phyloP scores from a whole-genome alignment of 495 filamentous ascomycete species.

The Daldinia grandis region DNA sequence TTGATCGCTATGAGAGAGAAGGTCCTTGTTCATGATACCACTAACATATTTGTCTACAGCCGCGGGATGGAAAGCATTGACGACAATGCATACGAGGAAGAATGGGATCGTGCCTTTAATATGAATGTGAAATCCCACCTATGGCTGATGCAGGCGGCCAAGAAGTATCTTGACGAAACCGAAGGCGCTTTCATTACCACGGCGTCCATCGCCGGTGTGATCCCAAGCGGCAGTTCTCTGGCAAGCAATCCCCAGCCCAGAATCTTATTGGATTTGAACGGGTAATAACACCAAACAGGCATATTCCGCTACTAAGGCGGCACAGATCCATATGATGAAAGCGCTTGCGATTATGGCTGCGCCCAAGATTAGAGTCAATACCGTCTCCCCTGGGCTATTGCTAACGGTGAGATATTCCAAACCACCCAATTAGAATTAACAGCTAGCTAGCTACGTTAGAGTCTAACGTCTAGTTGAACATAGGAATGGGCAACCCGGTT shows the following conservation, averaged over 20 bases:
- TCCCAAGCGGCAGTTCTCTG: conserved; percentile 59
- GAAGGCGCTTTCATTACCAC: conserved; percentile 64
- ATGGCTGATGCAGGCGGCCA: conserved; percentile 61
- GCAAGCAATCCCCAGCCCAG: conserved; percentile 29
- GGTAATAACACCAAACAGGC: conserved; percentile 40
- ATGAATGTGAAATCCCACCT: conserved; percentile 68
- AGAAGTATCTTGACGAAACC: conserved; percentile 55
- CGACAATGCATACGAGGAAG: conserved; percentile 63
- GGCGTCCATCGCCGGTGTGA: conserved; percentile 62
- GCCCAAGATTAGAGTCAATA: conserved; percentile 63
- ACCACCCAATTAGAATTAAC: neutral
- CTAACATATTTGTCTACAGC: conserved; percentile 14
- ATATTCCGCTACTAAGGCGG: conserved; percentile 64
- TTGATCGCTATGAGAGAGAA: too few species aligned
- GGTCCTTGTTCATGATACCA: neutral
- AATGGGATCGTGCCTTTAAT: conserved; percentile 65
- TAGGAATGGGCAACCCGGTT: conserved; percentile 65
- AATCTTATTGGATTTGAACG: neutral
- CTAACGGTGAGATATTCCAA: conserved; percentile 51
- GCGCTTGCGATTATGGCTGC: conserved; percentile 58
- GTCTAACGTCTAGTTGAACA: conserved; percentile 26
- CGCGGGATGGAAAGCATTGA: conserved; percentile 61
- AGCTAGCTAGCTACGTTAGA: too few species aligned
- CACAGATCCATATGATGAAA: conserved; percentile 65
- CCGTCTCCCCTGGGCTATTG: conserved; percentile 61